Conservation (phyloP, 768 basidiomycete species). For the Dentipellis fragilis region DNA sequence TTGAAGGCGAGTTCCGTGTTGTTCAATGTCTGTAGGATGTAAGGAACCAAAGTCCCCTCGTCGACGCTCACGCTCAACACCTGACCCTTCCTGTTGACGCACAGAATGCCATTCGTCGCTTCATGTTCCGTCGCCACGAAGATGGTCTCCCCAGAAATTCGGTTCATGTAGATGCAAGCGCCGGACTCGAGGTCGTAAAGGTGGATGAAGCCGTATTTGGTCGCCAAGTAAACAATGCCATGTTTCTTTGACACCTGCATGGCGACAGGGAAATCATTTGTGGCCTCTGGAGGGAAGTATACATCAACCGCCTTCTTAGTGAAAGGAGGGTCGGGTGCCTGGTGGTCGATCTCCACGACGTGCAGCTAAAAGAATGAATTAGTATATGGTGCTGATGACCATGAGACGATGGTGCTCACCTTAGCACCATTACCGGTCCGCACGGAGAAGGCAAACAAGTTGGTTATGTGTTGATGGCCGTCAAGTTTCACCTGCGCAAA, state of each 20-base stretch:
- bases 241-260: constrained; percentile 99
- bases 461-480: constrained; percentile 75
- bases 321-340: constrained; percentile 85
- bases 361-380: constrained; percentile 56
- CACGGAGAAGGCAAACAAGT: constrained; percentile 92
- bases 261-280: constrained; percentile 97
- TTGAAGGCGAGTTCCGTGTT: constrained; percentile 98
- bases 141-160: constrained; percentile 98
- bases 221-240: constrained; percentile 94
- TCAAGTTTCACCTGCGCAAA: constrained; percentile 91
- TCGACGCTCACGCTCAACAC: constrained; percentile 95
- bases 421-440: constrained; percentile 97
- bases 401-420: constrained; percentile 35
- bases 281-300: constrained; percentile 97
- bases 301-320: constrained; percentile 97
- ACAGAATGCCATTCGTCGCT: constrained; percentile 89
- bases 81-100: constrained; percentile 99
- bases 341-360: constrained; percentile 96
- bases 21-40: constrained; percentile 87
- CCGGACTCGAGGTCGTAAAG: constrained; percentile 97
- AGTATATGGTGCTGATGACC: background rate
- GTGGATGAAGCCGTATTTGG: constrained; percentile 99
- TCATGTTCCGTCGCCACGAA: constrained; percentile 98
- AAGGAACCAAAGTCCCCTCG: constrained; percentile 92
- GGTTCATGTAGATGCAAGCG: constrained; percentile 99